Evolutionary conservation across 2,329 filamentous ascomycete genomes (phyloP).

Genomic region (Amauroascus niger): DNA sequence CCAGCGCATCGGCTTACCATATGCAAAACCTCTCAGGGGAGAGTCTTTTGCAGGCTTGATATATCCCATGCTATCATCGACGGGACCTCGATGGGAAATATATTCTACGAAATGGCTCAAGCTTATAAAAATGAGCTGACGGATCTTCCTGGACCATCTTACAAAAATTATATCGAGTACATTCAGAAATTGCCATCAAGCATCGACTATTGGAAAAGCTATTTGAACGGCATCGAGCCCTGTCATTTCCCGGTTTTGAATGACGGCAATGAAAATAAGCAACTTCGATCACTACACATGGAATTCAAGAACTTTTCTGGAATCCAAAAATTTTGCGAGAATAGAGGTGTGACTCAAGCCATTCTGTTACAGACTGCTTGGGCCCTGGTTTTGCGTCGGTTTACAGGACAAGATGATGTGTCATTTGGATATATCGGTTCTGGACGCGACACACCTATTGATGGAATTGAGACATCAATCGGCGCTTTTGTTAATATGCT

Average conservation of each 20-base stretch:
- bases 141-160: slow-evolving; percentile 16
- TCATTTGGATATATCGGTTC: slow-evolving; percentile 32
- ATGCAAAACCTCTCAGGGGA: slow-evolving; percentile 32
- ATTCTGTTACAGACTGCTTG: slow-evolving; percentile 47
- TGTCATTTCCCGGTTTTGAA: slow-evolving; percentile 15
- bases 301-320: neutral
- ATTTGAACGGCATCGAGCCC: slow-evolving; percentile 19
- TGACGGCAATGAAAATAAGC: neutral
- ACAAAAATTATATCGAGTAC: slow-evolving; percentile 11
- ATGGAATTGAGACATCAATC: slow-evolving; percentile 29
- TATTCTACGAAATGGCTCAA: slow-evolving; percentile 31
- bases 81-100: slow-evolving; percentile 36
- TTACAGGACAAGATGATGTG: slow-evolving; percentile 26
- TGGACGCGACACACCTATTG: slow-evolving; percentile 31
- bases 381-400: neutral
- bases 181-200: neutral
- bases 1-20: slow-evolving; percentile 41
- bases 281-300: neutral
- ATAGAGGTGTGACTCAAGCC: neutral
- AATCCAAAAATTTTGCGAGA: neutral
- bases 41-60: slow-evolving; percentile 40
- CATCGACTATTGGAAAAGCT: slow-evolving; percentile 21
- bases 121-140: slow-evolving; percentile 23
- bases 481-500: slow-evolving; percentile 34
- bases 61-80: slow-evolving; percentile 40